A percentile compares a stretch with the other conserved stretches of the same genome.
These are phyloP conservation scores for Trebouxiophyceae sp. DNA, from an alignment of 163 green algal genomes.

Conservation along the genomic window DNA sequence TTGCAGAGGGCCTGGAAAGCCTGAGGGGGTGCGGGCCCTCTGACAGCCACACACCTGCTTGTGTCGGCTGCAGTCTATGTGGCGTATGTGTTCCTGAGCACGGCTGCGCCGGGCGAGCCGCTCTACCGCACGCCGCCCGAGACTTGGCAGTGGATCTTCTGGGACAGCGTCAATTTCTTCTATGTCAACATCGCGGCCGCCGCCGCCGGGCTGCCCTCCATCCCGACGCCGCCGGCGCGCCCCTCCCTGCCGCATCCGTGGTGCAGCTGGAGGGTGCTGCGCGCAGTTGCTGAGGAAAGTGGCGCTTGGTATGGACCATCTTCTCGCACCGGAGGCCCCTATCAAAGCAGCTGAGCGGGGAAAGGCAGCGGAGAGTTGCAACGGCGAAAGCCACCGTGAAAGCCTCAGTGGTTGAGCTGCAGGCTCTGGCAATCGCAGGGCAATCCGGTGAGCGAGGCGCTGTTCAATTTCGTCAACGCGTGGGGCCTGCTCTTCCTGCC, in stretches of 20 bases:
- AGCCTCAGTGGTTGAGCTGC: no score
- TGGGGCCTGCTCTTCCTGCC: slow-evolving; percentile 69
- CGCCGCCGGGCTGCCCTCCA: slow-evolving; percentile 27
- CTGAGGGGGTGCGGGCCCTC: no score
- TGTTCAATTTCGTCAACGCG: slow-evolving; percentile 88
- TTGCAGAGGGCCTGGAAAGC: no score
- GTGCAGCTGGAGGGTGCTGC: no score
- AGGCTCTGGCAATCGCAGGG: slow-evolving; percentile 7
- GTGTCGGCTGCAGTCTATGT: slow-evolving; percentile 7
- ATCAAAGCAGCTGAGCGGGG: no score
- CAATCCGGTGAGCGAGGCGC: slow-evolving; percentile 9
- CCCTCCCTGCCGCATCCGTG: neutral
- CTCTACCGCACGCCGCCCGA: slow-evolving; percentile 29
- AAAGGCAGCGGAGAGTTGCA: no score
- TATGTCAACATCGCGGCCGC: slow-evolving; percentile 69
- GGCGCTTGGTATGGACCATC: no score
- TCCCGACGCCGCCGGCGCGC: slow-evolving; percentile 1
- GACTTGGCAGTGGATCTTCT: slow-evolving; percentile 30
- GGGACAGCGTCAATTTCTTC: slow-evolving; percentile 82
- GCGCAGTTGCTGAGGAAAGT: no score
- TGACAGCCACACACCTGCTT: no score
- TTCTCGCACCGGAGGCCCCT: no score
- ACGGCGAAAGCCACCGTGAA: no score
- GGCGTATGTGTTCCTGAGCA: slow-evolving; percentile 35
- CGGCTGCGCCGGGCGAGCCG: slow-evolving; percentile 32